Evolutionary conservation across 148 eudicot species (phyloP).

Genomic region (Fagopyrum homotropicum): DNA sequence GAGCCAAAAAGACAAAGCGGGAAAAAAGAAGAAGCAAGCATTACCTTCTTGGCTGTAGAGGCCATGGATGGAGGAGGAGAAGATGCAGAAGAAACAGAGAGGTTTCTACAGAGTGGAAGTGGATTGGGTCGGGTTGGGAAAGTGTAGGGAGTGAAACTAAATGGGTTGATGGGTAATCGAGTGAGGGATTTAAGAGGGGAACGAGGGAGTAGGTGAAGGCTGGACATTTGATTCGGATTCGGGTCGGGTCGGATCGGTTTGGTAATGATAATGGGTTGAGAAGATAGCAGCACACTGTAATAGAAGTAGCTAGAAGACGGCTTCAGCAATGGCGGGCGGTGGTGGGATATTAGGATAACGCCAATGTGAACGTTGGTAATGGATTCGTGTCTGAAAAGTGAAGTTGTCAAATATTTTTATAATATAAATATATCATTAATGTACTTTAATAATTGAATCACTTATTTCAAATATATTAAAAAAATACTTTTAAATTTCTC

Average conservation of each 20-base stretch:
- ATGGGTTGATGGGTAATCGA: neutral
- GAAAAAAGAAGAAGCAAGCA: neutral
- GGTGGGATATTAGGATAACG: neutral
- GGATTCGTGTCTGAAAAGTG: too few relatives aligned
- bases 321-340: neutral
- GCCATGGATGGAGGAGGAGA: slow-evolving; percentile 49
- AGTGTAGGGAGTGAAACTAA: slow-evolving; percentile 13
- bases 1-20: neutral
- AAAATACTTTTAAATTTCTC: too few relatives aligned
- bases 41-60: slow-evolving; percentile 58
- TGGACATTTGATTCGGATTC: slow-evolving; percentile 22
- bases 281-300: too few relatives aligned
- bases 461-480: too few relatives aligned
- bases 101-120: slow-evolving; percentile 19
- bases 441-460: too few relatives aligned
- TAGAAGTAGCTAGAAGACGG: neutral
- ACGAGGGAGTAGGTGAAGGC: slow-evolving; percentile 34
- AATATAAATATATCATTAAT: too few relatives aligned
- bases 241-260: neutral
- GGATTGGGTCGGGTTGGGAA: slow-evolving; percentile 13
- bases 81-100: slow-evolving; percentile 17
- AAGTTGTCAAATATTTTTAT: too few relatives aligned
- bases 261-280: neutral
- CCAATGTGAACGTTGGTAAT: neutral
- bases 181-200: slow-evolving; percentile 19